phyloP scores from a whole-genome alignment of 805 yeast species.

The Yamadazyma paraphyllophila region DNA sequence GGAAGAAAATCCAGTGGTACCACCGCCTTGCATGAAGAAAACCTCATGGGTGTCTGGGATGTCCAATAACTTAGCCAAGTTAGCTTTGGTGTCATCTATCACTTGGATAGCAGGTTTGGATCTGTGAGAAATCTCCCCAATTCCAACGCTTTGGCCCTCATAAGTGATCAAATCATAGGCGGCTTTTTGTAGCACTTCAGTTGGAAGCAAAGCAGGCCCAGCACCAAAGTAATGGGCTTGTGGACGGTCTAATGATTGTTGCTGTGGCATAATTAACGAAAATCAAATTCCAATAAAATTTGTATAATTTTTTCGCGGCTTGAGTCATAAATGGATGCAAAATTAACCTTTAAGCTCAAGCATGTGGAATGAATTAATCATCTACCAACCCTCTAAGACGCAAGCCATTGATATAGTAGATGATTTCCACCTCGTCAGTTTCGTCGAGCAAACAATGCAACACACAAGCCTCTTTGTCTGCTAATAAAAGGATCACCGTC shows the following conservation, averaged over 20 bases:
- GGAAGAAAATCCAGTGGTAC: conserved; percentile 92
- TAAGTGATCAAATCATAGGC: conserved; percentile 78
- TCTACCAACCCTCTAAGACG: conserved; percentile 13
- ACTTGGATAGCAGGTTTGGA: conserved; percentile 77
- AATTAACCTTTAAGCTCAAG: not conserved
- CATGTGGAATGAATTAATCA: not conserved
- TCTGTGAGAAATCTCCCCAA: conserved; percentile 96
- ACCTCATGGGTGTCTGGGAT: conserved; percentile 94
- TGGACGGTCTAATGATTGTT: conserved; percentile 49
- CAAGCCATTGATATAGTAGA: conserved; percentile 52
- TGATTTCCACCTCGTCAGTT: conserved; percentile 60
- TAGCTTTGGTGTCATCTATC: conserved; percentile 71
- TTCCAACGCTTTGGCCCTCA: conserved; percentile 71
- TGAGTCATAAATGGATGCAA: conserved; percentile 9
- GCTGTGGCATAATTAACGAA: not conserved
- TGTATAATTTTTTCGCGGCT: conserved; percentile 3
- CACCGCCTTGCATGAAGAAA: conserved; percentile 96
- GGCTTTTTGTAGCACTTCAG: conserved; percentile 80
- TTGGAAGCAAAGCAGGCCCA: conserved; percentile 95
- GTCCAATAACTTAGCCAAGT: conserved; percentile 59
- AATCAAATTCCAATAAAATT: too few species aligned
- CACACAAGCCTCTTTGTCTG: conserved; percentile 57
- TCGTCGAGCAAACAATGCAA: conserved; percentile 68
- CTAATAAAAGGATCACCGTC: conserved; percentile 56
- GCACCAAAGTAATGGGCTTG: conserved; percentile 91